These are phyloP conservation scores for Fusarium pseudoanthophilum DNA, from an alignment of 2,329 filamentous ascomycete species.

Conservation along the genomic window DNA sequence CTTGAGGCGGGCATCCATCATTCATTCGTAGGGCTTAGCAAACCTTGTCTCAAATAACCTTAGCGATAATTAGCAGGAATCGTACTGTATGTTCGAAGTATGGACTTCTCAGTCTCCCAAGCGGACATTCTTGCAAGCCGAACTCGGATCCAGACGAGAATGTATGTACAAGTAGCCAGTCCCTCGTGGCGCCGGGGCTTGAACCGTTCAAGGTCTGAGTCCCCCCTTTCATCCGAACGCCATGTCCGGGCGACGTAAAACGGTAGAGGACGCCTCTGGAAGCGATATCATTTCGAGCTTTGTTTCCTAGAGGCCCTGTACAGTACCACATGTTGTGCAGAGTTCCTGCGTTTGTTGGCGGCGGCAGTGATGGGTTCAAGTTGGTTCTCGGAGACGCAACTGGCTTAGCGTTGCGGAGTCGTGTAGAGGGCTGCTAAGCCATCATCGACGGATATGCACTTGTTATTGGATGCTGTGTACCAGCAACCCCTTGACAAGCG, in stretches of 20 bases:
- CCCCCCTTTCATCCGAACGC: constrained; percentile 30
- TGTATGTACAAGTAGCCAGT: background rate
- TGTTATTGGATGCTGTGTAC: constrained; percentile 38
- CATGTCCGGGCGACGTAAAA: constrained; percentile 32
- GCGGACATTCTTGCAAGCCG: background rate
- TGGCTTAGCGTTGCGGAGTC: constrained; percentile 23
- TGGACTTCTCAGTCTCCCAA: background rate
- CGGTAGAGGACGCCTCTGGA: constrained; percentile 35
- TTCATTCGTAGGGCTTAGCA: constrained; percentile 20
- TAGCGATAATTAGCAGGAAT: background rate
- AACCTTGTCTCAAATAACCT: constrained; percentile 7
- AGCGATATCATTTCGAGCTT: constrained; percentile 30
- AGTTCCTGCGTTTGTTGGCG: constrained; percentile 41
- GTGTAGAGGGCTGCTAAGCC: constrained; percentile 29
- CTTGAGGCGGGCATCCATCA: constrained; percentile 1
- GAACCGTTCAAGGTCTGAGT: constrained; percentile 36
- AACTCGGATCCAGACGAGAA: constrained; percentile 16
- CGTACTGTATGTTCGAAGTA: constrained; percentile 1
- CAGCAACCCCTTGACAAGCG: constrained; percentile 18
- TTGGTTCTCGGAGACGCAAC: constrained; percentile 26
- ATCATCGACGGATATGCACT: constrained; percentile 24
- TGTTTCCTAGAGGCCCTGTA: constrained; percentile 15
- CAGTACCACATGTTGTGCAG: constrained; percentile 33
- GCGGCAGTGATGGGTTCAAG: constrained; percentile 35
- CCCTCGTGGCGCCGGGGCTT: constrained; percentile 36